phyloP scores from a whole-genome alignment of 176 grass and related monocot genomes.

The Hordeum vulgare region MorexV3_pseudomolecules_assembly NC_058524.1:434567724-434568223 shows the following conservation, averaged over 20 bases:
- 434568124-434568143: not conserved
- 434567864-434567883: no score
- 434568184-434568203: not conserved
- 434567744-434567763: not conserved
- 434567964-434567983: not conserved
- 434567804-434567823: not conserved
- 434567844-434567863: not conserved
- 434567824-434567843: not conserved
- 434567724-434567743: not conserved
- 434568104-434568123: not conserved
- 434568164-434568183: not conserved
- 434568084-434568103: not conserved
- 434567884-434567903: no score
- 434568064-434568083: not conserved
- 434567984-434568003: not conserved
- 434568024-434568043: not conserved
- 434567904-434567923: not conserved
- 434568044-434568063: not conserved
- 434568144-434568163: not conserved
- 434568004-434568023: not conserved
- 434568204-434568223: no score
- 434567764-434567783: not conserved
- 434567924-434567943: not conserved
- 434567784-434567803: not conserved
- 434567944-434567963: not conserved